Evolutionary conservation across 495 filamentous ascomycete genomes (phyloP), one percentile per base, ranked within the genome.

Genomic region (Bombardia bombarda): DNA sequence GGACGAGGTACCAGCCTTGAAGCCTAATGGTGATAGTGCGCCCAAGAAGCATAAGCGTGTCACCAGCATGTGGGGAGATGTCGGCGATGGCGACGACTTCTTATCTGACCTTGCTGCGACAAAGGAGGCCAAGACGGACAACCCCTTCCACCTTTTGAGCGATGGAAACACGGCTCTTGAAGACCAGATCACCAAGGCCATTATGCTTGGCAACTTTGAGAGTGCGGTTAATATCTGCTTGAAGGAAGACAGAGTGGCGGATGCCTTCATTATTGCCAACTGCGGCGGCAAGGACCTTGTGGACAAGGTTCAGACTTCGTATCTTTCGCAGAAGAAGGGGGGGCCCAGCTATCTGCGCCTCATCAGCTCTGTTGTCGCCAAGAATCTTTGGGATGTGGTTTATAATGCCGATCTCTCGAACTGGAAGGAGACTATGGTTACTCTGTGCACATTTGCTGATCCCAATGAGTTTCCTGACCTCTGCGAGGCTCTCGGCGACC

Each of bases 191-290:
- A 99, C 92, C 6, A 82, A 74, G 42, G 81, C 93, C 12, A 62
- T 99, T 37, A 82, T 96, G 56, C 68, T 96, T 3, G 92, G 92
- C 13, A 76, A 88, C 38, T 99, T 97, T 52, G 87, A 94, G 36
- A 83, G 82, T 55, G 92, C 93, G 19, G 82, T 93, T 40, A 82
- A 89, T 47, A 77, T 94, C 42, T 93, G 87, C 51, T 64, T 99
- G 3, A 80, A 85, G 51, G 89, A 96, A 58, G 79, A 87, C 42
- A 78, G 90, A 30, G 78, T 97, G 62, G 88, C 92, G 0, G 92
- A 99, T 67, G 92, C 92, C 30, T 95, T 99, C 63, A 93, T 97
- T 72, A 87, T 99, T 56, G 92, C 92, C 25, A 95, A 96, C 54
- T 96, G 89, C 56, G 90, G 92, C 41, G 90, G 93, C 31, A 87